These are phyloP conservation scores for Kodamaea restingae DNA, from an alignment of 805 yeast genomes.

Conservation along the genomic window DNA sequence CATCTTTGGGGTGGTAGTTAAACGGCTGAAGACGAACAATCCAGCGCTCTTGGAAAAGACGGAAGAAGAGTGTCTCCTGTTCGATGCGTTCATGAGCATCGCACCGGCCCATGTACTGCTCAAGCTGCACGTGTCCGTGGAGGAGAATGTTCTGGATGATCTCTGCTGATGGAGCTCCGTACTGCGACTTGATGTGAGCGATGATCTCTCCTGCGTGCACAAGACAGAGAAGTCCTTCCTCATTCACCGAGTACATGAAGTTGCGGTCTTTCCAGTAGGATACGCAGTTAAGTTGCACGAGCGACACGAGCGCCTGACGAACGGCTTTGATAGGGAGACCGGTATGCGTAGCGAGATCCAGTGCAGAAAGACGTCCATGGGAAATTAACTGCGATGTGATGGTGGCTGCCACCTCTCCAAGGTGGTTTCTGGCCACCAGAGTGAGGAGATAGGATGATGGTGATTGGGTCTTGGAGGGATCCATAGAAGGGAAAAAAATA, in stretches of 20 bases:
- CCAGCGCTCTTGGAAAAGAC: constrained; percentile 36
- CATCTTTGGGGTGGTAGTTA: constrained; percentile 34
- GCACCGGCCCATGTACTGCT: constrained; percentile 38
- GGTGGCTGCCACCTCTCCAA: constrained; percentile 72
- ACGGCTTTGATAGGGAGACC: constrained; percentile 48
- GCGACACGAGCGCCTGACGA: constrained; percentile 64
- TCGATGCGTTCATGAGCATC: constrained; percentile 18
- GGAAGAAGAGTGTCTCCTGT: constrained; percentile 23
- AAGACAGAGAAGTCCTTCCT: constrained; percentile 58
- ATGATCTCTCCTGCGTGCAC: constrained; percentile 78
- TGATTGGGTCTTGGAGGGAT: constrained; percentile 47
- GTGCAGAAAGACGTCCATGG: constrained; percentile 60
- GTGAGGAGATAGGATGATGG: constrained; percentile 60
- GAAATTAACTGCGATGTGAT: constrained; percentile 59
- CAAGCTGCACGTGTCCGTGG: constrained; percentile 59
- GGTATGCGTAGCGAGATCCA: constrained; percentile 48
- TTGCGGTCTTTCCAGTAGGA: constrained; percentile 53
- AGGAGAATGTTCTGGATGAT: constrained; percentile 67
- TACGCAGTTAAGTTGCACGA: constrained; percentile 77
- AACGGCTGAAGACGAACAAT: constrained; percentile 26
- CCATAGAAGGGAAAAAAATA: constrained; percentile 5
- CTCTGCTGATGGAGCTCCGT: constrained; percentile 47
- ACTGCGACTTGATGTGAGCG: constrained; percentile 43
- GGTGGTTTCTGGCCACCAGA: constrained; percentile 46
- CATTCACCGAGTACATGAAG: constrained; percentile 56